These are phyloP conservation scores for Fusarium hostae DNA, from an alignment of 2,329 filamentous ascomycete species.

Conservation along the genomic window DNA sequence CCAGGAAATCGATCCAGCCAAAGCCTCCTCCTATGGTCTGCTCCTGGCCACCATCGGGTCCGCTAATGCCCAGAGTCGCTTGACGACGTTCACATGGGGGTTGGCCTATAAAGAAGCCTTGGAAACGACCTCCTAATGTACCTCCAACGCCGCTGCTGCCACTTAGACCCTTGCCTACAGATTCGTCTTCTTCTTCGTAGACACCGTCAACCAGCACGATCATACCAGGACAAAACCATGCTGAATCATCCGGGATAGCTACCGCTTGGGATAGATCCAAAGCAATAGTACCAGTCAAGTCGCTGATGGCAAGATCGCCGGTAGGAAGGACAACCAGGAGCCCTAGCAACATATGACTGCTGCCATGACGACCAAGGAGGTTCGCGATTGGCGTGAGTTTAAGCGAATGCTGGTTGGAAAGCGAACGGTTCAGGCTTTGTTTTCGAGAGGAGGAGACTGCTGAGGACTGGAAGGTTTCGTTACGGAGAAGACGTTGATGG, in stretches of 20 bases:
- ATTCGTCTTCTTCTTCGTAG: conserved; percentile 93
- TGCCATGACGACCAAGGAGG: conserved; percentile 81
- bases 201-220: conserved; percentile 93
- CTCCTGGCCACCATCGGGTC: conserved; percentile 66
- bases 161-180: conserved; percentile 74
- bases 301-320: conserved; percentile 83
- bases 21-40: conserved; percentile 82
- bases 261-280: conserved; percentile 85
- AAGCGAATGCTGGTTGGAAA: conserved; percentile 76
- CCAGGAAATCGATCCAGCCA: conserved; percentile 97
- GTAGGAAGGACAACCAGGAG: conserved; percentile 84
- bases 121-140: conserved; percentile 89
- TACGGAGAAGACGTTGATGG: conserved; percentile 89
- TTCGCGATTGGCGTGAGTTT: conserved; percentile 89
- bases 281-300: conserved; percentile 87
- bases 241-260: conserved; percentile 83
- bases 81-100: conserved; percentile 89
- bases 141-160: conserved; percentile 86
- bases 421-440: conserved; percentile 66
- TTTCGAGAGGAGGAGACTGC: conserved; percentile 71
- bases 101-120: conserved; percentile 89
- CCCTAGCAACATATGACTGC: conserved; percentile 86
- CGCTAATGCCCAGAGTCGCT: conserved; percentile 78
- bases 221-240: conserved; percentile 96
- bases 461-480: conserved; percentile 91